A percentile compares a stretch with the other conserved stretches of the same genome.
phyloP scores from a whole-genome alignment of 176 grass and related monocot genomes.

The Coix lacrymajobi region DNA sequence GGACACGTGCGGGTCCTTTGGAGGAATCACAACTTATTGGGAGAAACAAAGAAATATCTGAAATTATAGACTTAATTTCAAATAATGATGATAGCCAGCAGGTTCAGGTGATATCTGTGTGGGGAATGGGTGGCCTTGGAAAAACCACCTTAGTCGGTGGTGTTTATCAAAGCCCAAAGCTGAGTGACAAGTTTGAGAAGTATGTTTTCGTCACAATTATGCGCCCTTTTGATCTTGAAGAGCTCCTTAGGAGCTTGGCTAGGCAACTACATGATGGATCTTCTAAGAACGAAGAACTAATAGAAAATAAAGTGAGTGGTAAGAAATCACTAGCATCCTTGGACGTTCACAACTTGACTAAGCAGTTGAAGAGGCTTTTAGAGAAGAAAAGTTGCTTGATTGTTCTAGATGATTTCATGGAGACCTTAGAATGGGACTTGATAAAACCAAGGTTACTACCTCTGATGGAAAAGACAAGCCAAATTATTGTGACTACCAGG shows the following conservation, averaged over 20 bases:
- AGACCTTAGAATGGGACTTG: neutral
- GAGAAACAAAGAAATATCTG: neutral
- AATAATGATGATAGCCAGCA: too few species aligned
- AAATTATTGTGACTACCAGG: constrained; percentile 1
- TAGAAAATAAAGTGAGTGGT: neutral
- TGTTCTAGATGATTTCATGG: constrained; percentile 2
- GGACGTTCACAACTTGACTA: neutral
- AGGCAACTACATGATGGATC: neutral
- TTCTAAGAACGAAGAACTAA: neutral
- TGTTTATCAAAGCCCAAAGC: neutral
- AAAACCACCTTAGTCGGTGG: constrained; percentile 13
- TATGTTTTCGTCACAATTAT: constrained; percentile 9
- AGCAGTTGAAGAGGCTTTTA: neutral
- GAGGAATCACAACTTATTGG: constrained; percentile 4
- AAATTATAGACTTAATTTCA: neutral
- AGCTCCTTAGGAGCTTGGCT: neutral
- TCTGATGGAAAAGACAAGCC: neutral
- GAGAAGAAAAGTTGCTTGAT: neutral
- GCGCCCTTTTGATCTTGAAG: neutral
- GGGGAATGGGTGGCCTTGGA: constrained; percentile 26
- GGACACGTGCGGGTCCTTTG: neutral
- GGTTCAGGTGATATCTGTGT: neutral
- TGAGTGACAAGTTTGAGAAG: neutral
- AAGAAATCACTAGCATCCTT: neutral
- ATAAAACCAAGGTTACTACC: neutral